Evolutionary conservation across 2,329 filamentous ascomycete species (phyloP), one percentile per base, ranked within the genome.

Genomic region (Aspergillus sp.): DNA sequence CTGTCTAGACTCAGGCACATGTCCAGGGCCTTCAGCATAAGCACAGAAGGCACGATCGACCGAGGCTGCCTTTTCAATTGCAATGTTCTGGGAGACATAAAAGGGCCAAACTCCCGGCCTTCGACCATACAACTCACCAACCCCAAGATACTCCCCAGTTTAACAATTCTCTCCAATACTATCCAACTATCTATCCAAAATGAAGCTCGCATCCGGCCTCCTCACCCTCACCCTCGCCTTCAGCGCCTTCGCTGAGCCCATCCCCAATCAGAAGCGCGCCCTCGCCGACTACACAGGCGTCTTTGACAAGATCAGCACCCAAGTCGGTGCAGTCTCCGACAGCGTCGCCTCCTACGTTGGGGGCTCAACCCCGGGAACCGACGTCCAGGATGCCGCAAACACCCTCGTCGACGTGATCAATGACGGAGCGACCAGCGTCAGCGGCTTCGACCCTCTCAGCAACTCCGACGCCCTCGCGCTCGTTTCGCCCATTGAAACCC

Each of bases 241-340:
- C 37, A 50, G 21, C 44, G 46, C 47, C 39, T 44, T 61, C 44
- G 52, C 59, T 24, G 59, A 61, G 49, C 59, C 59, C 49, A 58
- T 61, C 50, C 46, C 52, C 31, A 24, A 37, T 1, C 7, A 47
- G 11, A 61, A 61, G 45, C 59, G 59, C 11, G 31, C 56, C 12
- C 52, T 58, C 15, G 31, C 56, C 31, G 48, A 61, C 31, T 61
- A 58, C 49, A 31, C 35, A 5, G 37, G 12, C 17, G 56, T 61
- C 23, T 58, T 61, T 50, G 9, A 33, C 14, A 40, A 19, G 45
- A 53, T 61, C 52, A 49, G 44, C 35, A 33, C 33, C 49, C 56
- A 61, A 33, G 56, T 61, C 41, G 52, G 39, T 11, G 48, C 53
- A 1, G 48, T 61, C 31, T 40, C 53, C 9, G 39, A 12, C 11